These are phyloP conservation scores for Rosa chinensis DNA, from an alignment of 306 rosid species.

Conservation along the genomic window DNA sequence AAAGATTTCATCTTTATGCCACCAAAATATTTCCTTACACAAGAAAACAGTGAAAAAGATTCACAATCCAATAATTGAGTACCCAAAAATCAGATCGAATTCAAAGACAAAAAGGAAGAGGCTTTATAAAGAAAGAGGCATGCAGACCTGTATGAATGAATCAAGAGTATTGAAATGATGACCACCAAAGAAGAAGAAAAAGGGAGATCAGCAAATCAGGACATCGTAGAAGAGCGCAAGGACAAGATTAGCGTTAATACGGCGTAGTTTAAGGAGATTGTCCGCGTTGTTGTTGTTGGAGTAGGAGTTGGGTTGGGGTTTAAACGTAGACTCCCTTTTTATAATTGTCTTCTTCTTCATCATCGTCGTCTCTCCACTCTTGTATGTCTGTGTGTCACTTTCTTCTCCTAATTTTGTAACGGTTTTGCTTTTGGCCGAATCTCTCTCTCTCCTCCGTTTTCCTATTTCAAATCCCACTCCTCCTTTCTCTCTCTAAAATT, in stretches of 20 bases:
- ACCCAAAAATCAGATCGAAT: slow-evolving; percentile 24
- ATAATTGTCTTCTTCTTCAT: slow-evolving; percentile 16
- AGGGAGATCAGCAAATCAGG: slow-evolving; percentile 21
- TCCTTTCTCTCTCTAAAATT: not conserved
- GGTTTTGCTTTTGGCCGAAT: slow-evolving; percentile 20
- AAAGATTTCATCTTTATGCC: not conserved
- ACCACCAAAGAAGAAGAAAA: not conserved
- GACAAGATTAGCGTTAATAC: not conserved
- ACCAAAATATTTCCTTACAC: not conserved
- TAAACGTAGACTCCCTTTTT: slow-evolving; percentile 14
- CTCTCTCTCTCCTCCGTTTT: not conserved
- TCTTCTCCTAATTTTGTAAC: slow-evolving; percentile 17
- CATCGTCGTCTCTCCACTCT: not conserved
- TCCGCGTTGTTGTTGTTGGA: not conserved
- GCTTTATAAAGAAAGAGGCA: not conserved
- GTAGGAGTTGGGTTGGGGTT: slow-evolving; percentile 4
- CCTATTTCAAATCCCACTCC: not conserved
- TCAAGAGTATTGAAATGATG: slow-evolving; percentile 13
- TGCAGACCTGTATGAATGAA: slow-evolving; percentile 25
- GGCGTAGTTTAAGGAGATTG: slow-evolving; percentile 23
- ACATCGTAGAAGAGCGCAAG: not conserved
- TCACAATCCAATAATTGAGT: not conserved
- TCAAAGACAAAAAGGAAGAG: not conserved
- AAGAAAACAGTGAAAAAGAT: not conserved
- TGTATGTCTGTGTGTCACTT: slow-evolving; percentile 9